Evolutionary conservation across 1,284 basidiomycete species (phyloP), one percentile per base, ranked within the genome.

Genomic region (Cutaneotrichosporon curvatum): DNA sequence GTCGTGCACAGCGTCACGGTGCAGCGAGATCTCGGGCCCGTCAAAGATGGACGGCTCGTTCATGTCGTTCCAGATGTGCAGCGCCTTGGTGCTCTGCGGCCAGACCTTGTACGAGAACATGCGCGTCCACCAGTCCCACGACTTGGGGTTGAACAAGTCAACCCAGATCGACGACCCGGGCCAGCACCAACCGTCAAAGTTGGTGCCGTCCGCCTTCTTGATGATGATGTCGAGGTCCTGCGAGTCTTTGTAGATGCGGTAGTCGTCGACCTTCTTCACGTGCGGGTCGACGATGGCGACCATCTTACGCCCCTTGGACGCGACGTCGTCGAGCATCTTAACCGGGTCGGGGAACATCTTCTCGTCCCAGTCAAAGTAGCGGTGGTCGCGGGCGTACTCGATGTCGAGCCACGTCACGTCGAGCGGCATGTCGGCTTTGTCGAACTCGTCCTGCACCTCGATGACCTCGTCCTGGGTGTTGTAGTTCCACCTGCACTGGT

Each of bases 101-200:
- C 74, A 77, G 28, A 72, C 62, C 39, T 72, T 68, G 22, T 81
- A 80, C 65, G 83, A 83, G 76, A 92, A 95, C 52, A 92, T 76
- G 11, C 75, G 74, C 50, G 78, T 83, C 91, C 92, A 98, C 85
- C 91, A 94, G 28, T 82, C 78, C 88, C 88, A 94, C 47, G 81
- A 81, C 35, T 73, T 77, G 11, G 91, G 91, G 65, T 97, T 84
- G 80, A 98, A 95, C 73, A 89, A 94, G 70, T 99, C 95, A 43
- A 92, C 83, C 92, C 92, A 99, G 11, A 89, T 85, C 44, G 84
- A 87, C 63, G 83, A 87, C 23, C 95, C 95, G 33, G 86, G 82
- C 94, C 94, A 99, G 74, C 95, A 99, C 90, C 90, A 96, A 21
- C 94, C 94, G 64, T 96, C 91, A 63, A 87, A 94, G 70, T 97